A percentile compares a stretch with the other conserved stretches of the same genome.
These are phyloP conservation scores for Candida cerambycidarum DNA, from an alignment of 805 yeast genomes.

Conservation along the genomic window DNA sequence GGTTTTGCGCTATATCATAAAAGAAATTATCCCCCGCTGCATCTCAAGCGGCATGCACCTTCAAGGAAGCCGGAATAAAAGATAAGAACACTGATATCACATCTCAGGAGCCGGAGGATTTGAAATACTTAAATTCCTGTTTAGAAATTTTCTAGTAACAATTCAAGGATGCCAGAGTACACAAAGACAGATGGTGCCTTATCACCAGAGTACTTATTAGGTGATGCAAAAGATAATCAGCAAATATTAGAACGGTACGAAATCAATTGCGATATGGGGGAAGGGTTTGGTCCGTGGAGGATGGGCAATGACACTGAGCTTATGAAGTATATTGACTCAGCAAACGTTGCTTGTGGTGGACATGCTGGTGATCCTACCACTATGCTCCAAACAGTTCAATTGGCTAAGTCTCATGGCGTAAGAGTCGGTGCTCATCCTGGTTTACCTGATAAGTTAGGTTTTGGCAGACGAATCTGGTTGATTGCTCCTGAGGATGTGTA, in stretches of 20 bases:
- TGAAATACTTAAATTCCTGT: no score
- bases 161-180: conserved; percentile 3
- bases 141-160: no score
- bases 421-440: conserved; percentile 43
- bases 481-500: conserved; percentile 37
- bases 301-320: conserved; percentile 42
- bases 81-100: no score
- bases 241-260: conserved; percentile 23
- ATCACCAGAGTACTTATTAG: conserved; percentile 13
- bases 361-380: conserved; percentile 41
- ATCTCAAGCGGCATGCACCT: background rate
- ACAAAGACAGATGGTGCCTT: conserved; percentile 7
- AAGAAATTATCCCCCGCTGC: background rate
- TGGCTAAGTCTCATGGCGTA: conserved; percentile 34
- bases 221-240: conserved; percentile 13
- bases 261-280: conserved; percentile 37
- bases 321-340: conserved; percentile 39
- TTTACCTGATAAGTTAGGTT: conserved; percentile 37
- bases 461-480: conserved; percentile 38
- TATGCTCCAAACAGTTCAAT: conserved; percentile 32
- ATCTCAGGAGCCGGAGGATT: no score
- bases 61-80: no score
- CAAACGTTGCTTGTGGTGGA: conserved; percentile 43
- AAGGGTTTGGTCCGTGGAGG: conserved; percentile 37
- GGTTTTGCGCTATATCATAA: background rate